phyloP scores from a whole-genome alignment of 1,284 basidiomycete species.

The Naganishia sp. region DNA sequence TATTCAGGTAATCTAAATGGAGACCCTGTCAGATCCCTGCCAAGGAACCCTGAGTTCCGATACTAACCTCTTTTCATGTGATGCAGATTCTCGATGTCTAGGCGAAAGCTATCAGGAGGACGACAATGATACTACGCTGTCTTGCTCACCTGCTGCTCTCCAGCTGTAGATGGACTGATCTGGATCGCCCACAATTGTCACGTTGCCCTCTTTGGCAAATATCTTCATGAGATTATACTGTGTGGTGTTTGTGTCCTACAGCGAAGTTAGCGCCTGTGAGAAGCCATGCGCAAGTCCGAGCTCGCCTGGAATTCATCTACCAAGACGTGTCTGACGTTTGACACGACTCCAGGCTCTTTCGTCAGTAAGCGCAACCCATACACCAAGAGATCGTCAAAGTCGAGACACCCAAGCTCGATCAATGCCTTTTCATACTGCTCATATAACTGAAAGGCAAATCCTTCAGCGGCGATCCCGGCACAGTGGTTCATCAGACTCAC shows the following conservation, averaged over 20 bases:
- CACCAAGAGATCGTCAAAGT: constrained; percentile 86
- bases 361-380: constrained; percentile 74
- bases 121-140: not conserved
- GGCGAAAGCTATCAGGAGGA: constrained; percentile 1
- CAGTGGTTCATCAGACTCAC: constrained; percentile 30
- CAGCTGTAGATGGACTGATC: constrained; percentile 93
- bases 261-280: not conserved
- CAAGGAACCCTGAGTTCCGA: not conserved
- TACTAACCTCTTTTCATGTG: constrained; percentile 68
- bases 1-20: constrained; percentile 64
- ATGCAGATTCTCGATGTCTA: constrained; percentile 72
- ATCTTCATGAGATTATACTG: constrained; percentile 81
- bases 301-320: constrained; percentile 82
- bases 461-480: not conserved
- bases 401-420: constrained; percentile 68
- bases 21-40: not conserved
- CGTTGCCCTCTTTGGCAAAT: constrained; percentile 64
- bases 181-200: constrained; percentile 88
- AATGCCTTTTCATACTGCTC: constrained; percentile 69
- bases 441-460: constrained; percentile 59
- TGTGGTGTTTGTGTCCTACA: constrained; percentile 82
- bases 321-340: constrained; percentile 73
- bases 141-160: constrained; percentile 66
- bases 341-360: constrained; percentile 60
- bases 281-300: not conserved